Base-by-base conservation (phyloP, 345 rosid species). In the Brassica carinata region DNA sequence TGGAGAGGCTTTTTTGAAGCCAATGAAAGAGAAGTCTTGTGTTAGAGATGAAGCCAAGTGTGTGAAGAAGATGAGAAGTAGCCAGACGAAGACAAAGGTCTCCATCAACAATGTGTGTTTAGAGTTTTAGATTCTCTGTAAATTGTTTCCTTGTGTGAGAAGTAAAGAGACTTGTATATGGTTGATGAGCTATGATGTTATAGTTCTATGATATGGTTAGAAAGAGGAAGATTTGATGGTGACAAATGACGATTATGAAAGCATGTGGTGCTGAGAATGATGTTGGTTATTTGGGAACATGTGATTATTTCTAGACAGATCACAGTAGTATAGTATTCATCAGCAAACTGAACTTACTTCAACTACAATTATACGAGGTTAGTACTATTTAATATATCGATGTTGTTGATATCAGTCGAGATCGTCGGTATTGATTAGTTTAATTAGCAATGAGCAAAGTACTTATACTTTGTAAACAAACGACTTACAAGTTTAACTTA, bases 11-110 rank as follows among this genome's bases (percentile, higher is more conserved):
- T 55, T 73, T 38, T 63, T 63, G 81, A 90, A 90, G 34, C 92
- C 92, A 40, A 55, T 11, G 85, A 86, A 86, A 67, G 81, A 77
- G 79, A 86, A 82, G 45, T 88, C 83, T 34, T 67, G 79, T 29
- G 7, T 14, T 29, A 84, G 84, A 63, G 89, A 86, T 34, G 76
- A 79, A 69, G 64, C 84, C 14, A 75, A 79, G 84, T 64, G 77
- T 82, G 64, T 66, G 30, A 78, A 65, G 73, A 74, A 67, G 70
- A 76, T 27, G 45, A 84, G 10, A 26, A 85, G 45, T 36, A 83
- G 63, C 85, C 84, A 84, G 64, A 68, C 38, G 80, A 84, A 36
- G 30, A 33, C 13, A 65, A 71, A 58, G 59, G 14, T 70, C 5
- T 79, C 87, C 84, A 87, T 85, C 71, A 73, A 77, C 38, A 76